Base-by-base conservation (phyloP, 768 basidiomycete species). In the Dacryopinax spathularia region DNA sequence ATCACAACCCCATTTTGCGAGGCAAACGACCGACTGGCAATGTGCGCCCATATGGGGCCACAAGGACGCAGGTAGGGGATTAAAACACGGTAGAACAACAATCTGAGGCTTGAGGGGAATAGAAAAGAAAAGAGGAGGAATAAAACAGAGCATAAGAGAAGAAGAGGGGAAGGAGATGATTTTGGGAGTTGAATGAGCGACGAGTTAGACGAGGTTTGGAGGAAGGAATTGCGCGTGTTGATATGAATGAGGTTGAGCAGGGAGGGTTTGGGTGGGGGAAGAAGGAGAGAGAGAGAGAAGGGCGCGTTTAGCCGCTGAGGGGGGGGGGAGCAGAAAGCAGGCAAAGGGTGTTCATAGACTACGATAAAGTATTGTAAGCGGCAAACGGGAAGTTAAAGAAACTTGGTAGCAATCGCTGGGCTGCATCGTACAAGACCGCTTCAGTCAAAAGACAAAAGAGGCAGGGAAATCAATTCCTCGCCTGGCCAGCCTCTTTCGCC, bases 1-100 rank as follows among this genome's bases (percentile, higher is more conserved):
- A n/a, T n/a, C n/a, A n/a, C n/a, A n/a, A n/a, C n/a, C n/a, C n/a
- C n/a, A n/a, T n/a, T n/a, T n/a, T n/a, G n/a, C n/a, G n/a, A n/a
- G n/a, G n/a, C n/a, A 56, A 56, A 56, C 48, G 48, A 56, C 48
- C 48, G 48, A 56, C 48, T 56, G 15, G n/a, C n/a, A n/a, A n/a
- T n/a, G n/a, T 25, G 48, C 48, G 29, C 48, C 48, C 48, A 44
- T 5, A 15, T 10, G 25, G 48, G 48, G 48, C 39, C 18, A 41
- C 39, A 56, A 31, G 25, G 20, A 29, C n/a, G n/a, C n/a, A n/a
- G n/a, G n/a, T n/a, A n/a, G 48, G 13, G 48, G 20, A 15, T 56
- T 15, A 56, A 44, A 13, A 56, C 48, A 20, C 25, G 48, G 48
- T 56, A 56, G 20, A 56, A 56, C 48, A 56, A 56, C 48, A 56